phyloP scores from a whole-genome alignment of 208 protist species.

The Wallacemonas sp. region DNA sequence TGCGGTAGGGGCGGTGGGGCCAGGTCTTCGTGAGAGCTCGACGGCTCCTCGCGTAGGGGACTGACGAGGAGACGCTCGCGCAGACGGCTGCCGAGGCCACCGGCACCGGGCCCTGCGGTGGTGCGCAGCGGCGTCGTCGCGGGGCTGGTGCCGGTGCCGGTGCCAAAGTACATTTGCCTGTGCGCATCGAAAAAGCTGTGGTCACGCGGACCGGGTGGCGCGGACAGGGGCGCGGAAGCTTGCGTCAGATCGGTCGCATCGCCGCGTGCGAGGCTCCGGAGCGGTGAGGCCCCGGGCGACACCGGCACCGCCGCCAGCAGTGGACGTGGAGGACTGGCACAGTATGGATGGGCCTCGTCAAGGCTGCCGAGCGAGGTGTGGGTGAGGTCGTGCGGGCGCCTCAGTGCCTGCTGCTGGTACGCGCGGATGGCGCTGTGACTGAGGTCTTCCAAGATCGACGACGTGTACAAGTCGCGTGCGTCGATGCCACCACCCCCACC shows the following conservation, averaged over 20 bases:
- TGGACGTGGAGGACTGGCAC: slow-evolving; percentile 7
- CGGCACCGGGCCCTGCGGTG: no score
- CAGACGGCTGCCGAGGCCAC: background rate
- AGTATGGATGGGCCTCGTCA: slow-evolving; percentile 7
- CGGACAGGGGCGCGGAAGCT: no score
- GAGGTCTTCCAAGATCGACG: slow-evolving; percentile 7
- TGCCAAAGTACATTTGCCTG: slow-evolving; percentile 17
- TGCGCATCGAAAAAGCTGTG: slow-evolving; percentile 8
- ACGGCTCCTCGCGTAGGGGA: slow-evolving; percentile 1
- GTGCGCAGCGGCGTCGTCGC: background rate
- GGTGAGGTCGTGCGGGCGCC: no score
- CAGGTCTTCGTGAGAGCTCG: background rate
- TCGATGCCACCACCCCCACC: background rate
- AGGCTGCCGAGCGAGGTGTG: background rate
- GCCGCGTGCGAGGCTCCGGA: background rate
- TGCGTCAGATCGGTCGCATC: no score
- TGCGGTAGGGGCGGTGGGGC: background rate
- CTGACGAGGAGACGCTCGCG: slow-evolving; percentile 12
- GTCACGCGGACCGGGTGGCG: no score
- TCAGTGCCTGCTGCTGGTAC: background rate
- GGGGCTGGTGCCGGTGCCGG: background rate
- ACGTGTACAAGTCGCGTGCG: slow-evolving; percentile 6
- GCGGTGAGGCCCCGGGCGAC: background rate
- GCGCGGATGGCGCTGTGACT: slow-evolving; percentile 2
- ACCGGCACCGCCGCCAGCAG: slow-evolving; percentile 1